Evolutionary conservation across 2,329 filamentous ascomycete genomes (phyloP).

Genomic region (Graphilbum sp.): DNA sequence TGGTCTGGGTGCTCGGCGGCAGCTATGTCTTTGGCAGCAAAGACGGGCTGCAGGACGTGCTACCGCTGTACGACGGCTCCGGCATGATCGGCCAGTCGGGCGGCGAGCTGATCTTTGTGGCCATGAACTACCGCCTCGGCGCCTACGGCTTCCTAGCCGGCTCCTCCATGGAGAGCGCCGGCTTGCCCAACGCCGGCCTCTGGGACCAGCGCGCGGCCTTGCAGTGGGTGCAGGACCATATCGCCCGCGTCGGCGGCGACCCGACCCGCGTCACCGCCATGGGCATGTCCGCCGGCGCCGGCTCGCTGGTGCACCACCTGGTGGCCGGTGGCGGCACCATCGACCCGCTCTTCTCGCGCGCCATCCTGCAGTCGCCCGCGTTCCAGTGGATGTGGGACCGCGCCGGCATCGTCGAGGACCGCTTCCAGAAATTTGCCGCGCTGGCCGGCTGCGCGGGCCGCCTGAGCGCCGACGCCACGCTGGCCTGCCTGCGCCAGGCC

Average conservation of each 20-base stretch:
- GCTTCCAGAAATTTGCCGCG: conserved; percentile 16
- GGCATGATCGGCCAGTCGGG: conserved; percentile 18
- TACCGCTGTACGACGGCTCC: conserved; percentile 22
- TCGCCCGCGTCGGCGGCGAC: conserved; percentile 29
- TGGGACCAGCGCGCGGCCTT: conserved; percentile 27
- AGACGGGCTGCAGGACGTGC: conserved; percentile 15
- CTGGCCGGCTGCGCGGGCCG: conserved; percentile 16
- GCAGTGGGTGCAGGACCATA: conserved; percentile 31
- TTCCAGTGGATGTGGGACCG: conserved; percentile 20
- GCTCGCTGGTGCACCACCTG: conserved; percentile 32
- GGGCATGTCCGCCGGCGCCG: conserved; percentile 34
- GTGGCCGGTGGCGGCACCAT: conserved; percentile 24
- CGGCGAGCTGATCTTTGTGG: conserved; percentile 26
- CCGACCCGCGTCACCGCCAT: conserved; percentile 26
- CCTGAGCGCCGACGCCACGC: conserved; percentile 5
- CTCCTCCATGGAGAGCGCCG: conserved; percentile 23
- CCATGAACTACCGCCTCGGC: conserved; percentile 31
- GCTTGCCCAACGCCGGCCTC: conserved; percentile 25
- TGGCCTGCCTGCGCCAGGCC: conserved; percentile 15
- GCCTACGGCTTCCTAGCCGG: conserved; percentile 31
- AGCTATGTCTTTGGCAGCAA: conserved; percentile 27
- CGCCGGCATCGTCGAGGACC: conserved; percentile 13
- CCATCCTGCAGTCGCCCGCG: conserved; percentile 19
- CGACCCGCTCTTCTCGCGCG: conserved; percentile 24
- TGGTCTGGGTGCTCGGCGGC: conserved; percentile 29